Evolutionary conservation across 768 basidiomycete species (phyloP).

Genomic region (Mycena capillaripes): DNA sequence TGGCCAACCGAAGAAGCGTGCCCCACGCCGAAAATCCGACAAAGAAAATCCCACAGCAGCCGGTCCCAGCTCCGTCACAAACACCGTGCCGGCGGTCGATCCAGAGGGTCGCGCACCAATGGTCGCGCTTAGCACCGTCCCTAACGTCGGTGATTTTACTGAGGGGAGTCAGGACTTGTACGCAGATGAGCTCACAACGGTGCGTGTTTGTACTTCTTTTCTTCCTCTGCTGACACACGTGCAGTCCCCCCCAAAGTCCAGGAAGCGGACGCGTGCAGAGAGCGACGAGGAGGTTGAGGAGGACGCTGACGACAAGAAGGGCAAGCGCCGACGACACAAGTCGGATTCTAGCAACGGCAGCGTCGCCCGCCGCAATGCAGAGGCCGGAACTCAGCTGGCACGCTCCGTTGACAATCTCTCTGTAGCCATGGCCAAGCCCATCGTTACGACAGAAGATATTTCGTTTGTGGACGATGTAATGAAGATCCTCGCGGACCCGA

Average conservation of each 20-base stretch:
- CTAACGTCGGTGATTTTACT: neutral
- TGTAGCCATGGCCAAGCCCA: neutral
- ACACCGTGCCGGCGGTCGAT: neutral
- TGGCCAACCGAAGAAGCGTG: neutral
- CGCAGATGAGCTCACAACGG: neutral
- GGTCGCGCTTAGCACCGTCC: neutral
- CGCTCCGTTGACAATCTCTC: slow-evolving; percentile 8
- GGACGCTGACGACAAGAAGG: neutral
- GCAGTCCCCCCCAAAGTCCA: neutral
- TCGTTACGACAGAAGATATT: neutral
- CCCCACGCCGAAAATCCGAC: neutral
- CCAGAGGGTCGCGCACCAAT: neutral
- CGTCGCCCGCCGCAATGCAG: slow-evolving; percentile 4
- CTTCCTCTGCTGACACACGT: neutral
- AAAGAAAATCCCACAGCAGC: neutral
- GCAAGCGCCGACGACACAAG: neutral
- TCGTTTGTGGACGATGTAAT: neutral
- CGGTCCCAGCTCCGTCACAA: neutral
- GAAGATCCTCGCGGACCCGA: neutral
- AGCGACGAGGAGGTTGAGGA: neutral
- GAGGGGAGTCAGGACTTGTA: neutral
- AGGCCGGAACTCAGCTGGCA: neutral
- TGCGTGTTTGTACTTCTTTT: neutral
- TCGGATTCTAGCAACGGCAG: neutral
- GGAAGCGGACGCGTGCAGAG: neutral